Percentiles rank a stretch among this genome's conserved stretches.
phyloP scores from a whole-genome alignment of 371 early-diverging fungal genomes.

The Apophysomyces ossiformis region DNA sequence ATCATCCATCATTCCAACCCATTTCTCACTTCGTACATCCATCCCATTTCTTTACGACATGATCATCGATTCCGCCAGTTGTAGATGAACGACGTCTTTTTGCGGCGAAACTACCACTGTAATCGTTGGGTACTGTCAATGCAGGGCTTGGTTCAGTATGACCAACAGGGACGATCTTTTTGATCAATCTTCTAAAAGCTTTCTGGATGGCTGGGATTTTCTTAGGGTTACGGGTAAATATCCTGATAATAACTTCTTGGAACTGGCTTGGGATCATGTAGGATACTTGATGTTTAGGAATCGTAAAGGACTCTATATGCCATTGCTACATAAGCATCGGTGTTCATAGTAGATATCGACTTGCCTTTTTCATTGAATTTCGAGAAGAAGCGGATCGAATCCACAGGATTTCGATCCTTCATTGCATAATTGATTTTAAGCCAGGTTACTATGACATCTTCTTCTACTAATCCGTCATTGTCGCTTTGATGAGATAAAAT shows the following conservation, averaged over 20 bases:
- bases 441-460: slow-evolving; percentile 80
- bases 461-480: slow-evolving; percentile 54
- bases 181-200: slow-evolving; percentile 52
- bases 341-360: not conserved
- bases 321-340: not conserved
- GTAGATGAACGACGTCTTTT: slow-evolving; percentile 27
- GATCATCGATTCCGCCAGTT: slow-evolving; percentile 10
- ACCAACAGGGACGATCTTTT: slow-evolving; percentile 17
- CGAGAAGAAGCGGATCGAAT: slow-evolving; percentile 80
- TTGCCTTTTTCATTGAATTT: slow-evolving; percentile 65
- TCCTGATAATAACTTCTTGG: slow-evolving; percentile 71
- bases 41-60: slow-evolving; percentile 26
- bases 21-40: not conserved
- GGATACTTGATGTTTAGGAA: slow-evolving; percentile 73
- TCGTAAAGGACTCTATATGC: slow-evolving; percentile 59
- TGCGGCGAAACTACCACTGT: slow-evolving; percentile 14
- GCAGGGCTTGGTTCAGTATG: slow-evolving; percentile 23
- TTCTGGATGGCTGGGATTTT: slow-evolving; percentile 65
- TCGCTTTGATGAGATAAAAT: slow-evolving; percentile 63
- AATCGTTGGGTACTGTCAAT: slow-evolving; percentile 24
- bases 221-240: slow-evolving; percentile 64
- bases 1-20: not conserved
- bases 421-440: slow-evolving; percentile 81
- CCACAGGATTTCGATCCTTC: slow-evolving; percentile 86
- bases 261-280: slow-evolving; percentile 74